Base-by-base conservation (phyloP, 2,329 filamentous ascomycete species). In the Tolypocladium paradoxum region DNA sequence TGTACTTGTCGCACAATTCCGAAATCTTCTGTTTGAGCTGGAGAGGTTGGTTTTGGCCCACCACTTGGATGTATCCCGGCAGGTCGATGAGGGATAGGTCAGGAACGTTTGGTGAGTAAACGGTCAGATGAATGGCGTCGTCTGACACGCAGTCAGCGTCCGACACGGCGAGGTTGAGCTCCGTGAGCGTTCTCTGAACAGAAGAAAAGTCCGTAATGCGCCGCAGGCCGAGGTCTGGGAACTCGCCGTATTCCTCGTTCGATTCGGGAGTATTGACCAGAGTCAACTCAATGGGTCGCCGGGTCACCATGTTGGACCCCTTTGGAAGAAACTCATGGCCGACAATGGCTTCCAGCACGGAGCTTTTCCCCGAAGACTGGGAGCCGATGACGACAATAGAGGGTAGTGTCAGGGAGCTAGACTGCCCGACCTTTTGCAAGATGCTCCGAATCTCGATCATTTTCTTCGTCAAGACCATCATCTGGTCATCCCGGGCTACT, bases 361-460 rank as follows among this genome's bases (percentile, higher is more conserved):
- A 99, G 65, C 92, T 97, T 74, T 99, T 99, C 40, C 93, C 93
- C 0, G 93, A 97, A 0, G 93, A 99, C 67, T 99, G 93, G 2
- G 93, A 99, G 27, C 93, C 93, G 61, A 99, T 96, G 37, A 99
- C 93, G n/a, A 99, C 93, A 54, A 99, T 99, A 0, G 95, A 97
- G 0, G 93, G 93, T 24, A 99, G 74, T 1, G 88, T 92, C 57
- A 99, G 75, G 3, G 88, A 83, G 58, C 87, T 90, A 0, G 91
- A 95, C 73, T 99, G 92, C 35, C 91, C 95, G 48, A 99, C 88
- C 29, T 85, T 89, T 64, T 95, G 88, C 27, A 99, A 77, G 53
- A 99, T 89, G 60, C 85, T 91, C 60, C 95, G 80, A 54, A 99
- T 97, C 74, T 99, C 93, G 64, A 99, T 99, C 93, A 99, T 99